Base-by-base conservation (phyloP, 2,329 filamentous ascomycete species). In the Colletotrichum gloeosporioides region DNA sequence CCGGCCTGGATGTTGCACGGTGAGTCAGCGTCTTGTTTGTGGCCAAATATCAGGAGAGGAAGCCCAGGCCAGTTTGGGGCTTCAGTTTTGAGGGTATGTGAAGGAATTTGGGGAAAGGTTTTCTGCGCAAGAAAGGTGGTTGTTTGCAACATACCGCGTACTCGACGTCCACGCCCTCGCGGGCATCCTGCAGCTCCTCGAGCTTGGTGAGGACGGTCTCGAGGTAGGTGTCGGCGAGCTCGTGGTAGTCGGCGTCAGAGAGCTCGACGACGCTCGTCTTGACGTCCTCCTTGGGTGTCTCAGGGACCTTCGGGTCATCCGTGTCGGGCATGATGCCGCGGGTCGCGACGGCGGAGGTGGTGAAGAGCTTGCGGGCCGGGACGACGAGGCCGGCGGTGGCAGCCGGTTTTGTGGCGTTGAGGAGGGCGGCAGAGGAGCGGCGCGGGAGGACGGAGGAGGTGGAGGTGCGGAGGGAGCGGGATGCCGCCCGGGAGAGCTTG, bases 91-190 rank as follows among this genome's bases (percentile, higher is more conserved):
- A 8, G 70, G 22, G 0, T 12, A 16, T 7, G 0, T 55, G 16
- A 39, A 29, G 44, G 16, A n/a, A 22, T 22, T 22, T 22, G 27
- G 22, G 29, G 2, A 64, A 32, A 36, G 22, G 18, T 12, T 31
- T n/a, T 12, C 44, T 22, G 16, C 10, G n/a, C 12, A 25, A 12
- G 6, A 61, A 13, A 6, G 3, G 6, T 22, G 36, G 18, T 2
- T 22, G 22, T 4, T 4, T 29, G 25, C 49, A 31, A 89, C 93
- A 78, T 88, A 98, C 96, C 77, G 93, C 94, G 80, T 94, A 99
- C 82, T 99, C 97, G 7, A 97, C 94, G 79, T 99, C 97, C 8
- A 98, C 86, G 70, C 96, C 94, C 10, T 94, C 92, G 9, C 90
- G 87, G 36, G 89, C 87, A 82, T 99, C 97, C 80, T 95, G 92